Base-by-base conservation (phyloP, 2,329 filamentous ascomycete species). In the Apiospora sp. region DNA sequence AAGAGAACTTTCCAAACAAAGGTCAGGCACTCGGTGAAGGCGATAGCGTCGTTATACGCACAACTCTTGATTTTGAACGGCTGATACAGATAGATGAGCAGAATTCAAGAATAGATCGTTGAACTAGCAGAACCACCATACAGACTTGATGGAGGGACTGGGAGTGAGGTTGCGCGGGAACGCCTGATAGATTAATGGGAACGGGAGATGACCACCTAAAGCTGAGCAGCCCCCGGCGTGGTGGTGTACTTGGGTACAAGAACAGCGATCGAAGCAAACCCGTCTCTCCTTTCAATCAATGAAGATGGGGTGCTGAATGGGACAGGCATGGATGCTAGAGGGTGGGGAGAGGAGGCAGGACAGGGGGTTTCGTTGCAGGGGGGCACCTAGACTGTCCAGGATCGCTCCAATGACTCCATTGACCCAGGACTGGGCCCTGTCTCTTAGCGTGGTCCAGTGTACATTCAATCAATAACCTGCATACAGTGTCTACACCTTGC, bases 391-490 rank as follows among this genome's bases (percentile, higher is more conserved):
- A n/a, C 12, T 19, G 10, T 34, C 34, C 67, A 68, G 67, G 41
- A 68, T 68, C 67, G 67, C 67, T 48, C 46, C 67, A 68, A 68
- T 46, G 30, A 37, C 67, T 68, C 67, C 67, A 68, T 46, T n/a
- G 58, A 14, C 34, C 58, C 58, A 64, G 22, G n/a, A 64, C 58
- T 64, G 58, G 58, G 58, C n/a, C 58, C 54, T 49, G 46, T 22
- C 22, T 61, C 37, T 30, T 61, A 61, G 54, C 10, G 54, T 30
- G 34, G 54, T 61, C 54, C 34, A 16, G 19, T 19, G 30, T 61
- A 61, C 54, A 61, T 37, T 34, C 54, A 61, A 61, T 64, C 34
- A 64, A 64, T 37, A 64, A 64, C 58, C 58, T 64, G 58, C 58
- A 41, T 64, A 64, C 58, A 64, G 58, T 64, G 58, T 24, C 34